Base-by-base conservation (phyloP, 352 stramenopile species). In the Phytophthora agathidicida region DNA sequence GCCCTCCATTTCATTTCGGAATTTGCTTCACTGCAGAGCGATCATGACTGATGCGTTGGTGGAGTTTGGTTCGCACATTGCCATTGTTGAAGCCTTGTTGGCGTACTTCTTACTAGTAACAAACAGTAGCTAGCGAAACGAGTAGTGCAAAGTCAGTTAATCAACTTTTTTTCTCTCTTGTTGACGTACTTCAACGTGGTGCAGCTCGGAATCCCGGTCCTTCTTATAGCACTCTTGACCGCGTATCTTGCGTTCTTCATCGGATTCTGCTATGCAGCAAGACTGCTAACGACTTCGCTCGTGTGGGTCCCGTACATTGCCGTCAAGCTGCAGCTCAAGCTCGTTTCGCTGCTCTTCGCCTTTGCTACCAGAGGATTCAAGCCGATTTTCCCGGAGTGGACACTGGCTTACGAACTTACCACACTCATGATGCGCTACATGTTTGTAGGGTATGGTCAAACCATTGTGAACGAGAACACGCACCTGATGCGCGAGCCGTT, bases 331-430 rank as follows among this genome's bases (percentile, higher is more conserved):
- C 59, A 73, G 28, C 31, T 50, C 47, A 69, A 67, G 46, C 41
- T 73, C 39, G 7, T 51, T 10, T 62, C 59, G 19, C 42, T 67
- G 20, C 19, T 73, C 4, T 20, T 45, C 24, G 27, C 51, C 6
- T 45, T 32, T 51, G 45, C 60, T 4, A 32, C 11, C 9, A 41
- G 65, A 2, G 58, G 71, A 42, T 73, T 70, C 43, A 60, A 61
- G 14, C 66, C 73, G 2, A 49, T 63, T 2, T 71, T 65, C 20
- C 67, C 67, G 5, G 43, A 73, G 20, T 83, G 73, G 73, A 74
- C 70, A 11, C 45, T 83, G 16, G 10, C 51, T 22, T 75, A 80
- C 31, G 73, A 82, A 32, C 20, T 82, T 27, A 41, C 47, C 28
- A 65, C 60, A 42, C 49, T 46, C 1, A 62, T 64, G 53, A 73